Base-by-base conservation (phyloP, 2,329 filamentous ascomycete species). In the Fusarium irregulare region DNA sequence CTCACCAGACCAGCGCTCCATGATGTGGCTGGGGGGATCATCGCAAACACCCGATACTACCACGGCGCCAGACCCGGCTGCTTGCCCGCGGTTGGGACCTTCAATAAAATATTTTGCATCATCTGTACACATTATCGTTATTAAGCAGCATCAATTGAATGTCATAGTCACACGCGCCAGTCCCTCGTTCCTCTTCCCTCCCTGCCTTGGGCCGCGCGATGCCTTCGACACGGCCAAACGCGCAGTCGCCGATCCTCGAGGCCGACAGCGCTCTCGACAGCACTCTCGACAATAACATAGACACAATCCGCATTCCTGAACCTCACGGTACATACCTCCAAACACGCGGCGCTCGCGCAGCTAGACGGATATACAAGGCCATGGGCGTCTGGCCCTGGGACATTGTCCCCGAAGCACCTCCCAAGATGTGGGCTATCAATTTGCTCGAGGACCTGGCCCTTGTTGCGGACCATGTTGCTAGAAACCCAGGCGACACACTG, bases 341-440 rank as follows among this genome's bases (percentile, higher is more conserved):
- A 46, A 67, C 72, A 18, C 72, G 74, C 49, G 74, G 74, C 46
- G 73, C 73, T n/a, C 71, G 74, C 18, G 74, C 74, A 16, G 73
- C 73, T 40, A 65, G 73, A 41, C 61, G 74, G 41, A 75, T 76
- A 41, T 75, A 73, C 53, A 70, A 71, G 44, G 73, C 72, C 28
- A 72, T 76, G 69, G 71, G 72, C 45, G 73, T 76, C 34, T 76
- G 74, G 74, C 74, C 74, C 40, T 76, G 74, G 74, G 73, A 76
- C 28, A 76, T 76, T 27, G 74, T 76, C 42, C 74, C 74, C 21
- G 74, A 76, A 58, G 68, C 73, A 30, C 74, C 74, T n/a, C 74
- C 74, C 2, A 76, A 76, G 65, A 74, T 75, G 66, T 76, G 74
- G 74, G 74, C 74, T 30, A 76, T 76, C 37, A 75, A 76, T 64